Percentiles rank a stretch among this genome's conserved stretches.
phyloP scores from a whole-genome alignment of 2,329 filamentous ascomycete species.

The Talaromyces sp. region DNA sequence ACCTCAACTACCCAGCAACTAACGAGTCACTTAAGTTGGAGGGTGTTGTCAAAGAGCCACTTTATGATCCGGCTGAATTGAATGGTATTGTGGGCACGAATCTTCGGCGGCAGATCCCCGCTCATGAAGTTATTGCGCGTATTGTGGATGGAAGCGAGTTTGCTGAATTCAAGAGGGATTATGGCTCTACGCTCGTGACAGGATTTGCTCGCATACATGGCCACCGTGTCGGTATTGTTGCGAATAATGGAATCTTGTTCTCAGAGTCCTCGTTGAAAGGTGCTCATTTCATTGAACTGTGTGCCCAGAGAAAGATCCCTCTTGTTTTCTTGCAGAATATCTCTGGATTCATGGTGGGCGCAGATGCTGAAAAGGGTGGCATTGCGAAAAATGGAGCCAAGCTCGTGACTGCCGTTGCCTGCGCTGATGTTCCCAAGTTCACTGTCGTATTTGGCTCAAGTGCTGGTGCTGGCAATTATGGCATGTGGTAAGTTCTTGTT shows the following conservation, averaged over 20 bases:
- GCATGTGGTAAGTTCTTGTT: constrained; percentile 71
- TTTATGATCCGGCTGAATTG: constrained; percentile 79
- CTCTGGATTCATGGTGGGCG: constrained; percentile 96
- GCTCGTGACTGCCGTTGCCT: constrained; percentile 91
- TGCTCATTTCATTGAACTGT: constrained; percentile 95
- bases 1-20: constrained; percentile 81
- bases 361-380: constrained; percentile 86
- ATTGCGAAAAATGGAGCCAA: constrained; percentile 99
- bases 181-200: constrained; percentile 85
- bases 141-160: constrained; percentile 91
- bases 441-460: constrained; percentile 94
- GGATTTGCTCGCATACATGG: constrained; percentile 90
- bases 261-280: constrained; percentile 87
- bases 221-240: constrained; percentile 87
- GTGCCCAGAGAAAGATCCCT: constrained; percentile 84
- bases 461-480: constrained; percentile 95
- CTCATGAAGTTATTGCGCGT: constrained; percentile 87
- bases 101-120: constrained; percentile 79
- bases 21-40: constrained; percentile 33
- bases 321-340: constrained; percentile 97
- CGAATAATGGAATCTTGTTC: constrained; percentile 95
- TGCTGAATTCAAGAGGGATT: constrained; percentile 91
- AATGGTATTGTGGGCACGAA: constrained; percentile 89
- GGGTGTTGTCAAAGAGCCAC: constrained; percentile 66
- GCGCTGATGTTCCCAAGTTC: constrained; percentile 92